Percentiles rank a stretch among this genome's conserved stretches.
Conservation (phyloP, 2,329 filamentous ascomycete genomes). For the Fonsecaea erecta region DNA sequence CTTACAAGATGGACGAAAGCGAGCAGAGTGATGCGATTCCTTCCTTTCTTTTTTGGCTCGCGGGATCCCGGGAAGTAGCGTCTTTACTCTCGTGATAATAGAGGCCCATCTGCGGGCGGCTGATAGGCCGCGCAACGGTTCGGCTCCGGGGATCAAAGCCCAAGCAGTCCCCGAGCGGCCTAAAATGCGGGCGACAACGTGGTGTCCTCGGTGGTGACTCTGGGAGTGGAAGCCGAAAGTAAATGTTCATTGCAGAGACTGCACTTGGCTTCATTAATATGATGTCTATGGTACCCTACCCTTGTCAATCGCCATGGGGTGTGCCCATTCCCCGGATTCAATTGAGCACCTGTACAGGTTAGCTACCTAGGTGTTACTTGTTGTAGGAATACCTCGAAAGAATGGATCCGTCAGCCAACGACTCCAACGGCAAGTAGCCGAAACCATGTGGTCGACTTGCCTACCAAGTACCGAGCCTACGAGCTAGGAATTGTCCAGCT, state of each 20-base stretch:
- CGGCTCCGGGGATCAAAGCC: neutral
- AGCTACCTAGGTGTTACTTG: neutral
- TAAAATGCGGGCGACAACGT: slow-evolving; percentile 5
- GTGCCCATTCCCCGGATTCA: too few species aligned
- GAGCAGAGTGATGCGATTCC: neutral
- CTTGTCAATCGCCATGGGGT: too few species aligned
- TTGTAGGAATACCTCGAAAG: neutral
- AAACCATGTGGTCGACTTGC: neutral
- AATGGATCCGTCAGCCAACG: neutral
- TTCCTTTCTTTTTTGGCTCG: neutral
- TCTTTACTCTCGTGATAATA: neutral
- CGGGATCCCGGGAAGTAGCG: neutral
- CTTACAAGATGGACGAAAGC: neutral
- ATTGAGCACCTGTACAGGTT: too few species aligned
- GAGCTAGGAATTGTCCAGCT: neutral
- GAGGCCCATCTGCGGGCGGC: neutral
- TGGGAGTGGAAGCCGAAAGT: too few species aligned
- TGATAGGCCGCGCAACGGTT: neutral
- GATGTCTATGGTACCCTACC: too few species aligned
- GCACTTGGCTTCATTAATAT: too few species aligned
- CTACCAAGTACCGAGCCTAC: neutral
- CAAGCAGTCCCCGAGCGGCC: neutral
- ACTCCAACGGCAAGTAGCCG: neutral
- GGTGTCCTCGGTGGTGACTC: neutral
- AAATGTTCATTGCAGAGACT: too few species aligned